Evolutionary conservation across 83 land plant genomes (phyloP).

Genomic region (Picea engelmannii): DNA sequence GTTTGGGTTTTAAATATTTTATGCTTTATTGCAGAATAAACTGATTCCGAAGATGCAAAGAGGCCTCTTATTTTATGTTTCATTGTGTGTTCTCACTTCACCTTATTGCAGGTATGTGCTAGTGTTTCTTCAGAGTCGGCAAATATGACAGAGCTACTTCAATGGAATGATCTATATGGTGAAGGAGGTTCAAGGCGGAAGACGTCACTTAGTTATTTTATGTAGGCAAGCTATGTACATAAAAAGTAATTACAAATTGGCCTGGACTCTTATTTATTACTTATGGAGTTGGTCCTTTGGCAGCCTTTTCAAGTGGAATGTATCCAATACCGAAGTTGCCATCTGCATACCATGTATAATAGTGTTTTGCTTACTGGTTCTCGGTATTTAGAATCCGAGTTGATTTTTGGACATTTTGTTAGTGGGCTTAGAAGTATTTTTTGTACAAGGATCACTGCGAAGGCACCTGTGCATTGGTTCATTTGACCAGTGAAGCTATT

Average conservation of each 20-base stretch:
- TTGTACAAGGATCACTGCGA: no score
- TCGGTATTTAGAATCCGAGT: constrained; percentile 5
- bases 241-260: not conserved
- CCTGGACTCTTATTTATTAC: no score
- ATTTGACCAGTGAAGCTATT: no score
- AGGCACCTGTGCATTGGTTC: no score
- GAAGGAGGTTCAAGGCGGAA: constrained; percentile 92
- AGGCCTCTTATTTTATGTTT: not conserved
- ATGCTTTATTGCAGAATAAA: no score
- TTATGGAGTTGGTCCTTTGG: not conserved
- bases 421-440: no score
- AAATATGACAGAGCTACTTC: constrained; percentile 73
- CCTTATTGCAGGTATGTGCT: constrained; percentile 61
- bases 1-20: constrained; percentile 19
- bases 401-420: constrained; percentile 13
- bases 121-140: constrained; percentile 78
- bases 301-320: constrained; percentile 7
- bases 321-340: not conserved
- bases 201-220: constrained; percentile 71
- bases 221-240: constrained; percentile 45
- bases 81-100: not conserved
- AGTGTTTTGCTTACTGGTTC: not conserved
- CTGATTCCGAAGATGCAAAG: no score
- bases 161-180: constrained; percentile 87
- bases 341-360: constrained; percentile 5